Percentiles rank a stretch among this genome's conserved stretches.
These are phyloP conservation scores for Bigelowiella natans DNA, from an alignment of 78 protist species.

Conservation along the genomic window DNA sequence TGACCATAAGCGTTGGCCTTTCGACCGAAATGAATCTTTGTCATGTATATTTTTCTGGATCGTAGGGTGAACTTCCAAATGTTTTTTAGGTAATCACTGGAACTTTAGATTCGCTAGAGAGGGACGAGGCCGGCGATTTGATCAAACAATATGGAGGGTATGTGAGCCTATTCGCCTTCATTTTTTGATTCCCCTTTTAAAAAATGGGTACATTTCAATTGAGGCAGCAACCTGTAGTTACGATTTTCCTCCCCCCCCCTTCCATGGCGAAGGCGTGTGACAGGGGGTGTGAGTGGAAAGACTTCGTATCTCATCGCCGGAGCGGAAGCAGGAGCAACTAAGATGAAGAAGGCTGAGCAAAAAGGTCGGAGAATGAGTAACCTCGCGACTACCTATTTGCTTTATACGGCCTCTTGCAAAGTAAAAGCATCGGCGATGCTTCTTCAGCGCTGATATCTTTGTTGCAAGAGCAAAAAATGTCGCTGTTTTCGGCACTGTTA, in stretches of 20 bases:
- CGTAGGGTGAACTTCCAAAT: no score
- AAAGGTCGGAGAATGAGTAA: not conserved
- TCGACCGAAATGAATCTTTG: no score
- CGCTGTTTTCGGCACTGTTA: no score
- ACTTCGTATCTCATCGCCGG: not conserved
- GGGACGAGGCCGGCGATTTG: not conserved
- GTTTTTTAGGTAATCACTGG: conserved; percentile 8
- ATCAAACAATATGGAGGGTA: conserved; percentile 6
- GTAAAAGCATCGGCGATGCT: no score
- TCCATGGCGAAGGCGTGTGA: not conserved
- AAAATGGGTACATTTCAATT: not conserved
- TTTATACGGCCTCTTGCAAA: no score
- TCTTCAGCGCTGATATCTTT: no score
- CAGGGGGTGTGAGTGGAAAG: not conserved
- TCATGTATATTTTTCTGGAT: no score
- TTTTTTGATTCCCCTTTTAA: not conserved
- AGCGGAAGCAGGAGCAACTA: conserved; percentile 1
- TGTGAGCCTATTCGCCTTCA: not conserved
- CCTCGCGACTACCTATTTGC: no score
- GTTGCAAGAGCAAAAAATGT: no score
- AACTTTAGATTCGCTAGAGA: not conserved
- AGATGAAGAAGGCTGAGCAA: not conserved
- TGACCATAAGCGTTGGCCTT: no score
- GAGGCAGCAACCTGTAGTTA: not conserved
- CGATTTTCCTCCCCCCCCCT: no score